Percentiles rank a stretch among this genome's conserved stretches.
Evolutionary conservation across 2,329 filamentous ascomycete genomes (phyloP).

Genomic region (Lachnum nothofagi): DNA sequence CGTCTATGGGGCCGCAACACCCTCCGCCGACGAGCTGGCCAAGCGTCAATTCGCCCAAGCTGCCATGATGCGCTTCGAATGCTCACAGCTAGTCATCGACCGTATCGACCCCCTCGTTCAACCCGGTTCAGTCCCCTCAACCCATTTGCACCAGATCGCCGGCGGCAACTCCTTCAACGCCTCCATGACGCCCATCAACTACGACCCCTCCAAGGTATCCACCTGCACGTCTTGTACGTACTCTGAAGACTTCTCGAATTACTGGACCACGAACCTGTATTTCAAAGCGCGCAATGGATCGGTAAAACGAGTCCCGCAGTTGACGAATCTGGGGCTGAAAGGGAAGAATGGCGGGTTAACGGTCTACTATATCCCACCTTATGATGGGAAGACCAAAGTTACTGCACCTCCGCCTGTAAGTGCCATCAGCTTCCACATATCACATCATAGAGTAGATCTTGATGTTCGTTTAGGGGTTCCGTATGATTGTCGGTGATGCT

Average conservation of each 20-base stretch:
- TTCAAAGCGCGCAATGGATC: constrained; percentile 7
- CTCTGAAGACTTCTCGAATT: constrained; percentile 11
- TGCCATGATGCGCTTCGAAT: constrained; percentile 11
- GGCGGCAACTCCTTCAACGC: constrained; percentile 10
- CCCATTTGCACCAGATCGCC: constrained; percentile 8
- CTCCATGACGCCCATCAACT: constrained; percentile 3
- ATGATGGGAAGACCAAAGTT: constrained; percentile 33
- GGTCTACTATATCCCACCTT: constrained; percentile 28
- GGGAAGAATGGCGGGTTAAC: constrained; percentile 8
- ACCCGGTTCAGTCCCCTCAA: neutral
- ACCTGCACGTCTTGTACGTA: constrained; percentile 9
- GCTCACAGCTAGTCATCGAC: constrained; percentile 9
- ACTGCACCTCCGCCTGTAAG: constrained; percentile 34
- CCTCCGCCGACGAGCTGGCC: constrained; percentile 1
- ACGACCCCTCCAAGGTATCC: neutral
- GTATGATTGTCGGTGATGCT: constrained; percentile 7
- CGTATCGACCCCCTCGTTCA: constrained; percentile 8
- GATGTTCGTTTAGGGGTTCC: constrained; percentile 12
- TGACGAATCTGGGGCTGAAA: constrained; percentile 3
- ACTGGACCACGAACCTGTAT: constrained; percentile 8
- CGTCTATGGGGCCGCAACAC: constrained; percentile 1
- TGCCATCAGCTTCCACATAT: no score
- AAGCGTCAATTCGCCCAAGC: constrained; percentile 5
- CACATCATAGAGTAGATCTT: no score
- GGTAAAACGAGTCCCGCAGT: constrained; percentile 7